phyloP scores from a whole-genome alignment of 2,329 filamentous ascomycete species.

The Pseudogymnoascus pannorum region DNA sequence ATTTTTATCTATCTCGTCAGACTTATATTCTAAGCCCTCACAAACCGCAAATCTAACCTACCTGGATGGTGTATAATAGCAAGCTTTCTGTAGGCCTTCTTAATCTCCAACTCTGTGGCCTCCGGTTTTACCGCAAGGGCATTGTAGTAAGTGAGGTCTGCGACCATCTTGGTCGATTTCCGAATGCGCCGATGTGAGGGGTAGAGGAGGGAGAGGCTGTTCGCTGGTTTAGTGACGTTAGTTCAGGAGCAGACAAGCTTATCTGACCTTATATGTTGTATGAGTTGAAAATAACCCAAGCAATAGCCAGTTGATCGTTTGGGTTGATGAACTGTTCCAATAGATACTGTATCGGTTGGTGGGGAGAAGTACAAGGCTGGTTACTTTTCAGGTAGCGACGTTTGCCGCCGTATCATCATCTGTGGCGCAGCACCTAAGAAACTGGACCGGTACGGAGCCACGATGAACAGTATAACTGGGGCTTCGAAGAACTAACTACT shows the following conservation, averaged over 20 bases:
- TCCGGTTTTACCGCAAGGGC: constrained; percentile 75
- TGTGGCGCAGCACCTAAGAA: constrained; percentile 1
- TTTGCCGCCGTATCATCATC: constrained; percentile 6
- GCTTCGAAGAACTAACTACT: background rate
- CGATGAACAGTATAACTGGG: background rate
- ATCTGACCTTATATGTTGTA: background rate
- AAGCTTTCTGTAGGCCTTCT: constrained; percentile 91
- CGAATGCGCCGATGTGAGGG: constrained; percentile 2
- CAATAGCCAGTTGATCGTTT: background rate
- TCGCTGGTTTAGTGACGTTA: background rate
- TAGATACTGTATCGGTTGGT: background rate
- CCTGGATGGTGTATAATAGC: constrained; percentile 76
- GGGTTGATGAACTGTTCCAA: background rate
- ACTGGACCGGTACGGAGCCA: background rate
- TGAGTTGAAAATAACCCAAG: background rate
- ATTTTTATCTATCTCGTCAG: constrained; percentile 70
- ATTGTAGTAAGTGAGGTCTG: constrained; percentile 85
- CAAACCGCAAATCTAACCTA: constrained; percentile 13
- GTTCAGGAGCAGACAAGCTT: background rate
- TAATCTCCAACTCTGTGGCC: constrained; percentile 87
- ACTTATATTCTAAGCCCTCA: constrained; percentile 13
- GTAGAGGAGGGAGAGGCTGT: background rate
- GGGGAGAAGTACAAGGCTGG: constrained; percentile 6
- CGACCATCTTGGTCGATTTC: constrained; percentile 56
- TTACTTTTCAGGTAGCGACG: background rate